Conservation (phyloP, 1,284 basidiomycete genomes). For the Austroboletus novae-zelandiae region DNA sequence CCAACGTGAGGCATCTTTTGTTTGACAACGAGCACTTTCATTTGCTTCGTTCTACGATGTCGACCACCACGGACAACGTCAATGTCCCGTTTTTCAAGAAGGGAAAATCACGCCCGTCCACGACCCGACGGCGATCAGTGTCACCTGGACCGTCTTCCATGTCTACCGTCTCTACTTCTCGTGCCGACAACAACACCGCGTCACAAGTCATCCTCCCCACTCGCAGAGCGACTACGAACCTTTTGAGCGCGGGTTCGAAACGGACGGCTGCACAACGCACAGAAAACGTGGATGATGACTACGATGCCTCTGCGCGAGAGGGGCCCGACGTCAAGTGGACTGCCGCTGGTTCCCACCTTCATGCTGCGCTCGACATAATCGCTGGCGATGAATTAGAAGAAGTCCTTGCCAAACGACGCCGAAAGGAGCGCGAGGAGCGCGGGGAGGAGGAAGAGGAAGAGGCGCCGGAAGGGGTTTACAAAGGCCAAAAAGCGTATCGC, state of each 20-base stretch:
- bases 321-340: constrained; percentile 82
- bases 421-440: constrained; percentile 51
- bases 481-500: constrained; percentile 80
- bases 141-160: constrained; percentile 28
- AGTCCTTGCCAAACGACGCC: constrained; percentile 61
- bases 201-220: constrained; percentile 75
- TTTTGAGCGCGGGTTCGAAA: constrained; percentile 84
- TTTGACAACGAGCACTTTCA: background rate
- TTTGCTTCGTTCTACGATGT: constrained; percentile 34
- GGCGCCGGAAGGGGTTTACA: constrained; percentile 86
- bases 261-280: constrained; percentile 63
- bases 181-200: constrained; percentile 30
- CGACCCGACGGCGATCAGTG: constrained; percentile 65
- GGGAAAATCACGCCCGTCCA: constrained; percentile 70
- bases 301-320: constrained; percentile 44
- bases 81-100: constrained; percentile 87
- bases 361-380: constrained; percentile 68
- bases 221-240: constrained; percentile 62
- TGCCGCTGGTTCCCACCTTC: constrained; percentile 63
- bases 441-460: constrained; percentile 60
- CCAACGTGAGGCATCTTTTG: background rate
- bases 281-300: constrained; percentile 42
- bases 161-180: constrained; percentile 32
- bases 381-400: constrained; percentile 79
- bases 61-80: constrained; percentile 37